Base-by-base conservation (phyloP, 1,284 basidiomycete genomes). In the Puccinia polysora region DNA sequence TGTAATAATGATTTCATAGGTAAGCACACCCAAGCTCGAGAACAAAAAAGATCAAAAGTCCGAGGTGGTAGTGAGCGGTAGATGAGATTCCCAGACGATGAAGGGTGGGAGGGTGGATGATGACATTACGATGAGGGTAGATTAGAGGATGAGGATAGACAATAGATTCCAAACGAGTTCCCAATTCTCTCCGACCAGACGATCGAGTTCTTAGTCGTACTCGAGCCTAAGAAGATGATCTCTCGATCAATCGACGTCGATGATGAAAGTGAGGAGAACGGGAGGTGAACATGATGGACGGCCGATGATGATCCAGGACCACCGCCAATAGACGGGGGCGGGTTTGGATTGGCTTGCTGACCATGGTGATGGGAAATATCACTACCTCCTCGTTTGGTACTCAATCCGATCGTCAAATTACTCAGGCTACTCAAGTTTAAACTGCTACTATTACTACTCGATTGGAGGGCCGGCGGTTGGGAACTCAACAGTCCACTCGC, bases 161-260 rank as follows among this genome's bases (percentile, higher is more conserved):
- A 52, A 30, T 70, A 70, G 36, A 70, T 60, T 2, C 43, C 58
- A 52, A 62, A 70, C 3, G 58, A 52, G 58, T 45, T 53, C 25
- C 58, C 58, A 43, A 50, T 53, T n/a, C 58, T 43, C 36, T 70
- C 68, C 32, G 68, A 36, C 68, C 68, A 70, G 36, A 70, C 34
- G 14, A 70, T 45, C 1, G 32, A 14, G 23, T 62, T 70, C 20
- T 32, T 53, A 14, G 23, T 1, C 1, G 52, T 20, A 34, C 47
- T 62, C 25, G 49, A 62, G 23, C 45, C 68, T 28, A 70, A 50
- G 49, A 59, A 70, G 30, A 55, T 40, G 4, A 70, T 50, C 32
- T 70, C 68, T 15, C 68, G n/a, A 38, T 56, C 32, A 2, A 8
- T n/a, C 36, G 53, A n/a, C n/a, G n/a, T n/a, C n/a, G n/a, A n/a